Conservation (phyloP, 2,329 filamentous ascomycete genomes). For the Curvularia sp. region DNA sequence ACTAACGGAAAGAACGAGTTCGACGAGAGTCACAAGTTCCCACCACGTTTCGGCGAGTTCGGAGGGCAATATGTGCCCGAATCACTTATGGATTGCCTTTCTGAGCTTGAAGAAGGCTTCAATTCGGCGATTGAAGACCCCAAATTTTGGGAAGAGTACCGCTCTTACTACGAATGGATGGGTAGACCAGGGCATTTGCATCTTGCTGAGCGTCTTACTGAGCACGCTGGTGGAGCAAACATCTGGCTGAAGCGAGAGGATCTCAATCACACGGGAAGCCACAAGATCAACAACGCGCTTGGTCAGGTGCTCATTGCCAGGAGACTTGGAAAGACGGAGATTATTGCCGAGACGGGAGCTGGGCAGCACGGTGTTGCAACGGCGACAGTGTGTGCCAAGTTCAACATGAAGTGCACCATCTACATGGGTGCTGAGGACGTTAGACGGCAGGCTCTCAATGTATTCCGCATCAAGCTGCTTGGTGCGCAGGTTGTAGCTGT, state of each 20-base stretch:
- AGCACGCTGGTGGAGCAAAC: slow-evolving; percentile 87
- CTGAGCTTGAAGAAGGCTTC: slow-evolving; percentile 90
- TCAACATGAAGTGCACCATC: slow-evolving; percentile 96
- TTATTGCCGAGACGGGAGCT: slow-evolving; percentile 97
- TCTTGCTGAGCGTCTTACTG: slow-evolving; percentile 84
- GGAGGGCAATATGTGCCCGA: slow-evolving; percentile 98
- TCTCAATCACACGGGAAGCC: slow-evolving; percentile 94
- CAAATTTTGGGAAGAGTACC: slow-evolving; percentile 95
- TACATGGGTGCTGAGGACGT: slow-evolving; percentile 99
- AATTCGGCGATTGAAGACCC: slow-evolving; percentile 85
- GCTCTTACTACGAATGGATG: slow-evolving; percentile 97
- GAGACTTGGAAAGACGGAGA: slow-evolving; percentile 90
- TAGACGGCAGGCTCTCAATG: slow-evolving; percentile 92
- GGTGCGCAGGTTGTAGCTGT: slow-evolving; percentile 93
- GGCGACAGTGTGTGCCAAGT: slow-evolving; percentile 96
- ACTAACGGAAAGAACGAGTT: slow-evolving; percentile 38
- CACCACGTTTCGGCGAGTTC: slow-evolving; percentile 91
- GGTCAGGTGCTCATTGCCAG: slow-evolving; percentile 89
- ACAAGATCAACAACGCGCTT: slow-evolving; percentile 99
- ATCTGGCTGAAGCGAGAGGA: slow-evolving; percentile 99
- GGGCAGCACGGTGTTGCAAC: slow-evolving; percentile 98
- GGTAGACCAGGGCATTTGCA: slow-evolving; percentile 92
- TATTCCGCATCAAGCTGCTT: slow-evolving; percentile 97
- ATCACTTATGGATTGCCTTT: slow-evolving; percentile 95
- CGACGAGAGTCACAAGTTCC: slow-evolving; percentile 63